Conservation (phyloP, 2,329 filamentous ascomycete genomes). For the Aureobasidium sp. region DNA sequence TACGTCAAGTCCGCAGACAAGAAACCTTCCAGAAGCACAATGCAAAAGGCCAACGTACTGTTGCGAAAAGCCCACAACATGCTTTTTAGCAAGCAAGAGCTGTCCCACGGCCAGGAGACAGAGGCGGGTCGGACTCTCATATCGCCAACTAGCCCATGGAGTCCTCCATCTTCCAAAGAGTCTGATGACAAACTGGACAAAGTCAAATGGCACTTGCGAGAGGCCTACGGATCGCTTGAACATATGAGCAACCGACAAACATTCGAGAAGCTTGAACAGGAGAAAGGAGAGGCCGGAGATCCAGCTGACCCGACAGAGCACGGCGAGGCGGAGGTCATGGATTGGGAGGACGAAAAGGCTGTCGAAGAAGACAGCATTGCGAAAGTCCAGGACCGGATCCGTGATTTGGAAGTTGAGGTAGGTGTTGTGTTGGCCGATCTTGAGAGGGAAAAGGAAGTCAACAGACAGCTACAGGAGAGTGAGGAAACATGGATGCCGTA, state of each 20-base stretch:
- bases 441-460: neutral
- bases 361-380: neutral
- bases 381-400: neutral
- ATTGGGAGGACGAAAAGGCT: neutral
- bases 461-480: neutral
- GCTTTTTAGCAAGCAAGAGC: no score
- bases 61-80: no score
- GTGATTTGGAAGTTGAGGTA: neutral
- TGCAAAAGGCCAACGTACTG: no score
- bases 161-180: neutral
- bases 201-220: neutral
- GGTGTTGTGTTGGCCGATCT: neutral
- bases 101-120: no score
- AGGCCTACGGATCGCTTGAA: neutral
- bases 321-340: neutral
- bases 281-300: neutral
- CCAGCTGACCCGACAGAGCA: neutral
- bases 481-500: no score
- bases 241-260: no score
- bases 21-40: no score
- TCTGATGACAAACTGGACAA: neutral
- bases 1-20: no score
- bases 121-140: no score
- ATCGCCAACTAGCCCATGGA: neutral
- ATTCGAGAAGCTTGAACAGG: neutral